Evolutionary conservation across 805 yeast species (phyloP).

Genomic region (Starmerella geochares): DNA sequence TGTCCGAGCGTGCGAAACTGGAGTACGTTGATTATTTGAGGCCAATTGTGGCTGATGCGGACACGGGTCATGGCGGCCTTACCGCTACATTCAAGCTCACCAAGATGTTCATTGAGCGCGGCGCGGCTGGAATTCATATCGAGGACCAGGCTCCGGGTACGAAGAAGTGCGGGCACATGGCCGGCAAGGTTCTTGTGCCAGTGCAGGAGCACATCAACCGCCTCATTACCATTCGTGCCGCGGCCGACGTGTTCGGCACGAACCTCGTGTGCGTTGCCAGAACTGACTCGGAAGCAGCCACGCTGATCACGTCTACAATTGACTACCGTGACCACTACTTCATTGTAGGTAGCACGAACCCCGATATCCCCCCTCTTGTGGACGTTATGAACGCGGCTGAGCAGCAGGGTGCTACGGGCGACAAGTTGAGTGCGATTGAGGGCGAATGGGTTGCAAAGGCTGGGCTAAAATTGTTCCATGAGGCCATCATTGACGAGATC

Average conservation of each 20-base stretch:
- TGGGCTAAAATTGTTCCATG: conserved; percentile 76
- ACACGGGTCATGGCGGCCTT: conserved; percentile 97
- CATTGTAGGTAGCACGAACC: conserved; percentile 83
- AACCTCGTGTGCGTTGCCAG: conserved; percentile 84
- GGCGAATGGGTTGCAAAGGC: conserved; percentile 73
- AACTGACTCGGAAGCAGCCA: conserved; percentile 97
- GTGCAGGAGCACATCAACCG: conserved; percentile 96
- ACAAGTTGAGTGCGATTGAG: conserved; percentile 61
- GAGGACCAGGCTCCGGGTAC: conserved; percentile 99
- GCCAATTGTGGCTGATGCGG: conserved; percentile 95
- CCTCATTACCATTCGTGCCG: conserved; percentile 83
- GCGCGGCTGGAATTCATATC: conserved; percentile 98
- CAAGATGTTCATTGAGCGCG: conserved; percentile 91
- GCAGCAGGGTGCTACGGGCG: conserved; percentile 59
- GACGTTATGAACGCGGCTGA: conserved; percentile 78
- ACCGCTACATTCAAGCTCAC: conserved; percentile 93
- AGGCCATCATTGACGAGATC: conserved; percentile 81
- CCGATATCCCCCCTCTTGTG: conserved; percentile 61
- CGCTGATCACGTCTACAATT: conserved; percentile 83
- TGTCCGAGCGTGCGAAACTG: conserved; percentile 56
- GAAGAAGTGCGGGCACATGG: conserved; percentile 98
- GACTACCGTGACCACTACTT: conserved; percentile 92
- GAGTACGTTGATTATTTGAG: conserved; percentile 78
- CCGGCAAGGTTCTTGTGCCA: conserved; percentile 94
- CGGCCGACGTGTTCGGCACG: conserved; percentile 86